Conservation (phyloP, 495 filamentous ascomycete genomes). For the Hypomontagnella monticulosa region DNA sequence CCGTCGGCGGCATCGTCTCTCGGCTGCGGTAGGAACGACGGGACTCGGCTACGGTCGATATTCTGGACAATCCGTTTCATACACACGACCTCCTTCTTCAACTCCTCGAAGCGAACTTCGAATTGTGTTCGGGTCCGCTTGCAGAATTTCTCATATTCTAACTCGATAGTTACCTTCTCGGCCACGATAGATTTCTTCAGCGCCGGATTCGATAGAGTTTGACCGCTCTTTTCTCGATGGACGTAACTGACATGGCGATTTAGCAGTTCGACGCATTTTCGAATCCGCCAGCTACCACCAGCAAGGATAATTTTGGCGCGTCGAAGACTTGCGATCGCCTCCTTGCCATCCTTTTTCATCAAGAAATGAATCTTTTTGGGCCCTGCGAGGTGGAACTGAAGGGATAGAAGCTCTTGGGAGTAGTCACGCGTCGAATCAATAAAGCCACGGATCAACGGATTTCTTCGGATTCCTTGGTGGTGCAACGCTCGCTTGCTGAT, state of each 20-base stretch:
- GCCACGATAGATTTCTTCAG: background rate
- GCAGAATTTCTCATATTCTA: background rate
- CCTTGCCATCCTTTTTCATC: background rate
- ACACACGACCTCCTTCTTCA: conserved; percentile 7
- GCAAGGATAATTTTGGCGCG: background rate
- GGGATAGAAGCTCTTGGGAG: conserved; percentile 11
- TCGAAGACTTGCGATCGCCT: background rate
- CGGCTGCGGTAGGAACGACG: background rate
- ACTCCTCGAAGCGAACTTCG: background rate
- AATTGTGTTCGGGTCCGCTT: background rate
- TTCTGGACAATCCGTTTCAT: background rate
- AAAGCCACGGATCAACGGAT: background rate
- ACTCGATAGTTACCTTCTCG: background rate
- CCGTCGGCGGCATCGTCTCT: background rate
- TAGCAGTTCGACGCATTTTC: conserved; percentile 1
- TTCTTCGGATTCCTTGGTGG: background rate
- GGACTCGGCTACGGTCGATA: background rate
- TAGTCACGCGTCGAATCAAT: conserved; percentile 14
- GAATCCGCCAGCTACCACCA: conserved; percentile 7
- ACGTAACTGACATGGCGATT: background rate
- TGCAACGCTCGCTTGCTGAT: background rate
- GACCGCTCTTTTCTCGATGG: background rate
- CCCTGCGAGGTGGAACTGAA: conserved; percentile 13
- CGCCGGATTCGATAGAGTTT: background rate
- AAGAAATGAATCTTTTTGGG: conserved; percentile 9